Base-by-base conservation (phyloP, 768 basidiomycete genomes). In the Rhodotorula taiwanensis region DNA sequence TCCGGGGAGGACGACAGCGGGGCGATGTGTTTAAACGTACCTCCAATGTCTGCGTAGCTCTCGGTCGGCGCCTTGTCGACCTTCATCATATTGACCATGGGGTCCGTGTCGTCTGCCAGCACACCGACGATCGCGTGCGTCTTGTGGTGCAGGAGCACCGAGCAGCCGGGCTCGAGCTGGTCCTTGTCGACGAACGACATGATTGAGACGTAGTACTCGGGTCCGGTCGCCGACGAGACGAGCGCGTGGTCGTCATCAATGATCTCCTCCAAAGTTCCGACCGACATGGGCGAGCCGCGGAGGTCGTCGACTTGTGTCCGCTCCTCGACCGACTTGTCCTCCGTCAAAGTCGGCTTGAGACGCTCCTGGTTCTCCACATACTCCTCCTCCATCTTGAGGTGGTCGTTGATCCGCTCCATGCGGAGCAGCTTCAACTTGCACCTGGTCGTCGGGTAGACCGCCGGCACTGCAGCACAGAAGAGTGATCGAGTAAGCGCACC, bases 241-340 rank as follows among this genome's bases (percentile, higher is more conserved):
- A 99, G 97, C n/a, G 95, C 95, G 64, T 99, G 90, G 82, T 93
- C 90, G 77, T 94, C 91, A 80, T 93, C 90, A 71, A 94, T 90
- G 69, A 93, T 72, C 78, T 99, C 95, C 78, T 98, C 95, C 76
- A 99, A 81, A 0, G 91, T 91, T 27, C 95, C 95, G 64, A 99
- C 91, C n/a, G 87, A 87, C 91, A 99, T 94, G 13, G 94, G 95
- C 52, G 84, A 87, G 11, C 95, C 95, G 39, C 94, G 85, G 39
- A 99, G 76, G 76, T 92, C 89, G 76, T 99, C 94, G 51, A 99
- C 90, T 72, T 84, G 87, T 14, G 87, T 88, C 73, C 98, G 93
- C 74, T 95, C 93, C 75, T 92, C 91, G 66, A 91, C 89, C 81
- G 91, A 89, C 79, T 95, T 92, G 76, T 98, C 92, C 42, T 87